These are phyloP conservation scores for Coffea canephora DNA, from an alignment of 257 asterid species.

Conservation along the genomic window DNA sequence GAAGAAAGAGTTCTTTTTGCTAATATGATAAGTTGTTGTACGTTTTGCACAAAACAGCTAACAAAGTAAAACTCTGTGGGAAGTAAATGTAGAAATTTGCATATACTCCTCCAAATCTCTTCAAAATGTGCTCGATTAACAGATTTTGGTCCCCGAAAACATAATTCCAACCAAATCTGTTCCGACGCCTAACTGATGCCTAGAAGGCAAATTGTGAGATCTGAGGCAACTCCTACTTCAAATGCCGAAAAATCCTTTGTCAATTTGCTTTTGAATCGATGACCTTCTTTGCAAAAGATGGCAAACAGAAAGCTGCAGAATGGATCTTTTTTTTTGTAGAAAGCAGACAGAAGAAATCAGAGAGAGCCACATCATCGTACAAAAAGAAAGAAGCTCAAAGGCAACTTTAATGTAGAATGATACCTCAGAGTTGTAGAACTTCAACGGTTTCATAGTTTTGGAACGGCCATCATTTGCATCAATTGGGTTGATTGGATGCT, in stretches of 20 bases:
- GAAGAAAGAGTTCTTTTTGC: background rate
- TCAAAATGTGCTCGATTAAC: background rate
- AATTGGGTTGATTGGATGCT: conserved; percentile 66
- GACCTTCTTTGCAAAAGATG: conserved; percentile 84
- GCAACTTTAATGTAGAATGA: background rate
- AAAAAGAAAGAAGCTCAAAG: background rate
- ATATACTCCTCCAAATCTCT: background rate
- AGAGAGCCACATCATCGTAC: background rate
- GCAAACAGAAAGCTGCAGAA: conserved; percentile 92
- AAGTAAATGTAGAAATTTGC: background rate
- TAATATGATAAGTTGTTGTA: no score
- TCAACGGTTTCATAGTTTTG: conserved; percentile 50
- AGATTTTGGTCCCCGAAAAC: background rate
- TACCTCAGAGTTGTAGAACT: conserved; percentile 86
- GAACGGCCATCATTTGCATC: conserved; percentile 40
- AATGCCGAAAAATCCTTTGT: conserved; percentile 2
- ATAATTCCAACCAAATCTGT: background rate
- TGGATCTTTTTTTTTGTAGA: conserved; percentile 49
- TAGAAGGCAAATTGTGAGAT: background rate
- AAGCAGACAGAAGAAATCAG: background rate
- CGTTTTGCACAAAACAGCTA: background rate
- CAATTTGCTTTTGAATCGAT: conserved; percentile 62
- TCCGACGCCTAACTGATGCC: background rate
- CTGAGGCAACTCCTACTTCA: conserved; percentile 2
- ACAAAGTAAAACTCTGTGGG: background rate